phyloP scores from a whole-genome alignment of 2,329 filamentous ascomycete genomes.

The Herpotrichia juniperi region DNA sequence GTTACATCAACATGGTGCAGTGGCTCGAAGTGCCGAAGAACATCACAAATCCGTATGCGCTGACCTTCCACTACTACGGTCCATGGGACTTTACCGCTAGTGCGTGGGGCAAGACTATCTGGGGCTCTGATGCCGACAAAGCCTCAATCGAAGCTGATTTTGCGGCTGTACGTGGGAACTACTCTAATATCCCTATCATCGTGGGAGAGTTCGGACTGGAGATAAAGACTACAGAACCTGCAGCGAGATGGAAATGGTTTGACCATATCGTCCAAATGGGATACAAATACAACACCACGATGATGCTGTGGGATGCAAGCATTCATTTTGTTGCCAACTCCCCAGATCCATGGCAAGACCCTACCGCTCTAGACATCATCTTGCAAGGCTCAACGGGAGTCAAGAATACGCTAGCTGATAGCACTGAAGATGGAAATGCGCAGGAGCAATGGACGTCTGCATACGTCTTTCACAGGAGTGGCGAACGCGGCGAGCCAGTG shows the following conservation, averaged over 20 bases:
- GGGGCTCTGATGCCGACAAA: conserved; percentile 61
- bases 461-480: conserved; percentile 57
- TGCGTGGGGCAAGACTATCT: conserved; percentile 61
- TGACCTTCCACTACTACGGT: conserved; percentile 64
- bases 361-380: conserved; percentile 54
- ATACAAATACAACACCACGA: conserved; percentile 52
- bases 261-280: conserved; percentile 55
- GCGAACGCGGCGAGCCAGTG: conserved; percentile 46
- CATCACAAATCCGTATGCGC: conserved; percentile 58
- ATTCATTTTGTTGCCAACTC: conserved; percentile 56
- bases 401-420: conserved; percentile 55
- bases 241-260: conserved; percentile 60
- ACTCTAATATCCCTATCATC: conserved; percentile 57
- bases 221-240: conserved; percentile 54
- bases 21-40: conserved; percentile 53
- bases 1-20: conserved; percentile 55
- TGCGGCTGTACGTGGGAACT: conserved; percentile 56
- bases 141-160: conserved; percentile 54
- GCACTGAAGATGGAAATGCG: conserved; percentile 52
- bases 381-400: conserved; percentile 47
- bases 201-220: conserved; percentile 61
- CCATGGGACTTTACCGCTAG: conserved; percentile 48
- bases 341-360: conserved; percentile 54
- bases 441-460: conserved; percentile 55
- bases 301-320: conserved; percentile 62